Base-by-base conservation (phyloP, 2,329 filamentous ascomycete species). In the Trichoderma citrinoviride region DNA sequence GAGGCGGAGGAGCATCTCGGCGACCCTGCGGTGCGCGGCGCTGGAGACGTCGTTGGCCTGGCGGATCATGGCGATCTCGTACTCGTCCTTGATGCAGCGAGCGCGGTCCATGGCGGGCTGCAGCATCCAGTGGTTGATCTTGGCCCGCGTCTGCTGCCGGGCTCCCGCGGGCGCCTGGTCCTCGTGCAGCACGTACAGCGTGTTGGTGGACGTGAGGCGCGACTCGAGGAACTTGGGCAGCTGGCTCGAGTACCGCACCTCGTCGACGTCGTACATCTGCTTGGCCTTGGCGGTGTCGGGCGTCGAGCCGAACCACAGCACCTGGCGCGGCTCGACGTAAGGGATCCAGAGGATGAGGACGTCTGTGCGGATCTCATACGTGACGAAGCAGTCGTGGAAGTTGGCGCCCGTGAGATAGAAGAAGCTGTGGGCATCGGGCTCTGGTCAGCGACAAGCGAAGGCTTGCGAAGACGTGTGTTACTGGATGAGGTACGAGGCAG, bases 11-110 rank as follows among this genome's bases (percentile, higher is more conserved):
- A 95, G 82, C 2, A 82, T 81, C 68, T 83, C 81, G 64, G 94
- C 86, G 12, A 96, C 90, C 29, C 84, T 85, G 50, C 85, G 83
- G 76, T 98, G 95, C 0, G 90, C 95, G 40, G 83, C 81, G 1
- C 90, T 88, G 3, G 92, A 93, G 68, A 98, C 87, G 47, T 83
- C 85, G 73, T 93, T 95, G 40, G 95, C 94, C 65, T 88, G 87
- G 17, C 90, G 87, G 72, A 98, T 90, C 69, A 95, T 85, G 4
- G 86, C 87, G 60, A 98, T 83, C 74, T 99, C 94, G 74, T 96
- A 92, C n/a, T 85, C 83, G 53, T 91, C 89, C 79, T 98, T 98
- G 76, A 91, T 82, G 1, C 94, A 89, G 37, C 94, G 89, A 23
- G 90, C 89, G 62, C 87, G 83, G 73, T 97, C 90, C 77, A 97